Conservation (phyloP, 768 basidiomycete genomes). For the Suillus decipiens region DNA sequence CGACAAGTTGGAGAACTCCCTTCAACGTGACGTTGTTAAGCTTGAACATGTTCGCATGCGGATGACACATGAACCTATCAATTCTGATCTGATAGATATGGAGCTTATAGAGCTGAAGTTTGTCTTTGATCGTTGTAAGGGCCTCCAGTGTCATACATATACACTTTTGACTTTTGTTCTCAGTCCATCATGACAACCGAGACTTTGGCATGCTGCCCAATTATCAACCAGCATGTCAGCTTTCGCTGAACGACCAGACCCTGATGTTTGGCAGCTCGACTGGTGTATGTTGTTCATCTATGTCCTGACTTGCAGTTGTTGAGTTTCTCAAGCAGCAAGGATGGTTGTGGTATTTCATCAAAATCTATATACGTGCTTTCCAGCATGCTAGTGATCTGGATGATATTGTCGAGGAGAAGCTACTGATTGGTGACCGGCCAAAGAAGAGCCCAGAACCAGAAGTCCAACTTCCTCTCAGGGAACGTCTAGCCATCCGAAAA, state of each 20-base stretch:
- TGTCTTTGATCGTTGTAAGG: conserved; percentile 72
- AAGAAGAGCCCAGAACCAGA: conserved; percentile 58
- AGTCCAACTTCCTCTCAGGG: conserved; percentile 50
- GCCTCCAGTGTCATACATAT: conserved; percentile 1
- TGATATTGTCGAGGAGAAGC: conserved; percentile 78
- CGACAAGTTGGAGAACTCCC: conserved; percentile 77
- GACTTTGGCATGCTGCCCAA: conserved; percentile 79
- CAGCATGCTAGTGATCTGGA: conserved; percentile 81
- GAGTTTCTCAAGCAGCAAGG: conserved; percentile 47
- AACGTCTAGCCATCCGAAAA: conserved; percentile 54
- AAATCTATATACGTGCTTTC: conserved; percentile 76
- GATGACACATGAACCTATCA: conserved; percentile 70
- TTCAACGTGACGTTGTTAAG: conserved; percentile 81
- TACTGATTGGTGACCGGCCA: conserved; percentile 78
- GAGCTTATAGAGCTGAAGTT: conserved; percentile 85
- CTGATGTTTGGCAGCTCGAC: conserved; percentile 61
- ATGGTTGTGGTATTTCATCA: conserved; percentile 74
- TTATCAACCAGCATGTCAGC: conserved; percentile 63
- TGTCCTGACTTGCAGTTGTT: background rate
- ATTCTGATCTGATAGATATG: conserved; percentile 73
- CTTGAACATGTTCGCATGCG: conserved; percentile 87
- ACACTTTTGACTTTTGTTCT: conserved; percentile 10
- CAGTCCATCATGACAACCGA: conserved; percentile 84
- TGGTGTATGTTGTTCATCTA: conserved; percentile 48
- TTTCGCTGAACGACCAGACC: conserved; percentile 66